Evolutionary conservation across 208 protist genomes (phyloP).

Genomic region (Endotrypanum monterogeii): DNA sequence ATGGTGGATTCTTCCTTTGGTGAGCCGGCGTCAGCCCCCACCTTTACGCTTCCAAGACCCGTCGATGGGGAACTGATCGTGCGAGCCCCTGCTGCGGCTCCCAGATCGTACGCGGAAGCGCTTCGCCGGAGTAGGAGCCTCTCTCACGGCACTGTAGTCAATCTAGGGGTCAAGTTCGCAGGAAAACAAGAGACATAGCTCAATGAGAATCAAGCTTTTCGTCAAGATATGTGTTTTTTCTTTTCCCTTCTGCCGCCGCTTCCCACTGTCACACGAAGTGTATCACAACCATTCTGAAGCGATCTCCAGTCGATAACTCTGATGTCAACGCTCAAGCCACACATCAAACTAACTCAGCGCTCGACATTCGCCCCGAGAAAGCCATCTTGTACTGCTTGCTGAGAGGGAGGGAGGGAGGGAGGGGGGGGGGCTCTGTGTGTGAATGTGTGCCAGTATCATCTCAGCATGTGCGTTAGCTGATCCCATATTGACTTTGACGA

Average conservation of each 20-base stretch:
- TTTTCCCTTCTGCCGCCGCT: background rate
- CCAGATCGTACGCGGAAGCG: slow-evolving; percentile 9
- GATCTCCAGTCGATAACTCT: background rate
- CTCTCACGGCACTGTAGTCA: background rate
- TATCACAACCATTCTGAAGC: background rate
- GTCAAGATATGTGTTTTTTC: too few species aligned
- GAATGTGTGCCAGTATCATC: background rate
- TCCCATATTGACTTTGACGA: too few species aligned
- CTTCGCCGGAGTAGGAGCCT: background rate
- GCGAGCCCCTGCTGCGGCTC: background rate
- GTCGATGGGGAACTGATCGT: background rate
- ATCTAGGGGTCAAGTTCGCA: background rate
- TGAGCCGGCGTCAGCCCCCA: background rate
- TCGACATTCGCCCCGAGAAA: too few species aligned
- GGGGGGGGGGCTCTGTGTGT: too few species aligned
- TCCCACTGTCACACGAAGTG: background rate
- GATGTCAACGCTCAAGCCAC: background rate
- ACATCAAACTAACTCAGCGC: slow-evolving; percentile 2
- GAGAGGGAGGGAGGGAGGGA: too few species aligned
- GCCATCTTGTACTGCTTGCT: too few species aligned
- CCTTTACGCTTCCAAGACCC: too few species aligned
- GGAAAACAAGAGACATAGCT: background rate
- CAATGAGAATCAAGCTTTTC: background rate
- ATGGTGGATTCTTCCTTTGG: background rate
- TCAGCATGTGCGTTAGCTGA: too few species aligned